A percentile compares a stretch with the other conserved stretches of the same genome.
Evolutionary conservation across 2,329 filamentous ascomycete genomes (phyloP).

Genomic region (Paradendryphiella salina): DNA sequence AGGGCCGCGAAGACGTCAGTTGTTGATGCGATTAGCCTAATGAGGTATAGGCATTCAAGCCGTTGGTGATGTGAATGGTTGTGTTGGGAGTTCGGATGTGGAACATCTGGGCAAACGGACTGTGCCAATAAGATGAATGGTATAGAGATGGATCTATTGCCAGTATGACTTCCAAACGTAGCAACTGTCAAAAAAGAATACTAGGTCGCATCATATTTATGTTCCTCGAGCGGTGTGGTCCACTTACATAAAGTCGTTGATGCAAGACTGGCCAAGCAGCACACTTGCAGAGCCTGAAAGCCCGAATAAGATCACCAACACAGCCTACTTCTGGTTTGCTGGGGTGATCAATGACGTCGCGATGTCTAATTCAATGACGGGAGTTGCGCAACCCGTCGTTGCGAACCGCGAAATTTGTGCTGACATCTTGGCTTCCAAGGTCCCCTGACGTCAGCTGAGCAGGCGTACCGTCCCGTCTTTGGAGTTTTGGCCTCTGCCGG

Average conservation of each 20-base stretch:
- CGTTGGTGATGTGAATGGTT: neutral
- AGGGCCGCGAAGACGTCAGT: conserved; percentile 32
- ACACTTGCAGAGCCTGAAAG: conserved; percentile 4
- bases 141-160: too few species aligned
- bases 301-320: conserved; percentile 18
- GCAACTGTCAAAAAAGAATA: too few species aligned
- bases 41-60: conserved; percentile 12
- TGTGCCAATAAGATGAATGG: too few species aligned
- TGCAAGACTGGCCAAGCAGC: too few species aligned
- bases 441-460: neutral
- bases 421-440: conserved; percentile 24
- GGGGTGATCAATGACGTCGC: conserved; percentile 17
- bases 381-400: conserved; percentile 11
- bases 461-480: neutral
- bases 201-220: neutral
- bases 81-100: neutral
- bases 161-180: too few species aligned
- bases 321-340: conserved; percentile 18
- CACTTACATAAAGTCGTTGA: too few species aligned
- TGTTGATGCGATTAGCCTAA: conserved; percentile 33
- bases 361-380: neutral
- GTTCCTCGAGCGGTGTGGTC: neutral
- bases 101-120: too few species aligned
- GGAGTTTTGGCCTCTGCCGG: neutral
- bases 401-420: conserved; percentile 12